Conservation (phyloP, 2,329 filamentous ascomycete species). For the Diaporthe citri region DNA sequence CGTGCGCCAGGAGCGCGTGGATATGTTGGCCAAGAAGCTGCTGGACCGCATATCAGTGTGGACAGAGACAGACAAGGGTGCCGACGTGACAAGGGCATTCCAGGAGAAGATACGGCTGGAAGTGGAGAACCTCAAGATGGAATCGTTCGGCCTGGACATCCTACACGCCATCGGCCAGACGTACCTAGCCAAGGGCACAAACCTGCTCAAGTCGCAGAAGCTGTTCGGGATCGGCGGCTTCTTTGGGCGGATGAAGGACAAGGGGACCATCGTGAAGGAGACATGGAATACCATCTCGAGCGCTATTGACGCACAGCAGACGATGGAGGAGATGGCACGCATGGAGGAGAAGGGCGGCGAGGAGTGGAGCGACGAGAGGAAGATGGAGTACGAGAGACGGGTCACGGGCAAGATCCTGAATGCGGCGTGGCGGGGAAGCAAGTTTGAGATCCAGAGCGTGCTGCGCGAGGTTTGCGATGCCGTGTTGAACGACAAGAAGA, state of each 20-base stretch:
- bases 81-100: slow-evolving; percentile 88
- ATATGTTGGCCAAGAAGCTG: slow-evolving; percentile 86
- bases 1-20: slow-evolving; percentile 87
- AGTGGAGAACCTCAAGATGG: slow-evolving; percentile 99
- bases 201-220: slow-evolving; percentile 93
- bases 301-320: slow-evolving; percentile 96
- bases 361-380: slow-evolving; percentile 98
- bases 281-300: slow-evolving; percentile 98
- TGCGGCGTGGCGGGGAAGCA: slow-evolving; percentile 94
- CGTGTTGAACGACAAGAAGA: slow-evolving; percentile 83
- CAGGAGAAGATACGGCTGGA: slow-evolving; percentile 94
- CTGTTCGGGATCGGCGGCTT: slow-evolving; percentile 97
- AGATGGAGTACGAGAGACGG: slow-evolving; percentile 92
- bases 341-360: slow-evolving; percentile 95
- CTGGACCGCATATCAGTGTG: slow-evolving; percentile 91
- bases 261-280: slow-evolving; percentile 96
- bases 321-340: slow-evolving; percentile 99
- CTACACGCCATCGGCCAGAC: slow-evolving; percentile 93
- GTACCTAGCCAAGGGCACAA: slow-evolving; percentile 88
- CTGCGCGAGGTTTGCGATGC: slow-evolving; percentile 93
- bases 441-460: slow-evolving; percentile 98
- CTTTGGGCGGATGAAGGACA: slow-evolving; percentile 93
- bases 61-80: slow-evolving; percentile 95
- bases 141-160: slow-evolving; percentile 96
- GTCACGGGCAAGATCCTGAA: slow-evolving; percentile 98